These are phyloP conservation scores for Phylloboletellus chloephorus DNA, from an alignment of 1,284 basidiomycete species.

Conservation along the genomic window DNA sequence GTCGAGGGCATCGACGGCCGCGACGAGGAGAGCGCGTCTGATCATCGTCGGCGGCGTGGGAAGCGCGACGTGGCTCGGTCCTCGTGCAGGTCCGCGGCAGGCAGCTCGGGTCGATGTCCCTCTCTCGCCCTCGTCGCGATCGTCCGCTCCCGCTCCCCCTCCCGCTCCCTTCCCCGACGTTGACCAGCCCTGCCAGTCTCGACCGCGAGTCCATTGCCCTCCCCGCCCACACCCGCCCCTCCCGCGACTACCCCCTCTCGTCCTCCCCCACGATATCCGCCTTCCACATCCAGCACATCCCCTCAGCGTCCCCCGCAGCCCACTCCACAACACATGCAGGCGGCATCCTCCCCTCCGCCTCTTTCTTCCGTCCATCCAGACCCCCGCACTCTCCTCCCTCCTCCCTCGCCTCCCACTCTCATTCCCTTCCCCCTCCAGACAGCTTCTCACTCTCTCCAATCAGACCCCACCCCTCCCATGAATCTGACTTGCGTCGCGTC, in stretches of 20 bases:
- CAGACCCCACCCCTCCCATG: conserved; percentile 22
- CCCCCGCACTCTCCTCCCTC: conserved; percentile 41
- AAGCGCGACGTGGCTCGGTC: too few species aligned
- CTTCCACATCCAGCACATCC: conserved; percentile 19
- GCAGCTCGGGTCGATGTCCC: neutral
- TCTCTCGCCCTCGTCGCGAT: conserved; percentile 7
- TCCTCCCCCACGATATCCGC: conserved; percentile 28
- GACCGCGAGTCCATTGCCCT: conserved; percentile 12
- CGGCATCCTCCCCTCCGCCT: conserved; percentile 67
- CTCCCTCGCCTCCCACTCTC: conserved; percentile 18
- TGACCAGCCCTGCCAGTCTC: conserved; percentile 19
- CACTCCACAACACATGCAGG: conserved; percentile 53
- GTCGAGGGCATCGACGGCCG: conserved; percentile 45
- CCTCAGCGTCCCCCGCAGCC: conserved; percentile 48
- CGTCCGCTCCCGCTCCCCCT: conserved; percentile 12
- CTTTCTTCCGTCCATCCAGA: conserved; percentile 66
- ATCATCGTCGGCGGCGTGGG: conserved; percentile 13
- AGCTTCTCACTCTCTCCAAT: conserved; percentile 16
- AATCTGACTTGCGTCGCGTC: conserved; percentile 28
- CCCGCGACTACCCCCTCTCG: conserved; percentile 22
- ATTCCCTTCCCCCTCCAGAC: conserved; percentile 14
- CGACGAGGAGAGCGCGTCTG: conserved; percentile 43
- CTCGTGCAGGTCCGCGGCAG: too few species aligned
- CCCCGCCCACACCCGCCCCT: conserved; percentile 1
- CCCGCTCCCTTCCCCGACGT: conserved; percentile 4